phyloP scores from a whole-genome alignment of 2,329 filamentous ascomycete genomes.

The Botrytis medusae region DNA sequence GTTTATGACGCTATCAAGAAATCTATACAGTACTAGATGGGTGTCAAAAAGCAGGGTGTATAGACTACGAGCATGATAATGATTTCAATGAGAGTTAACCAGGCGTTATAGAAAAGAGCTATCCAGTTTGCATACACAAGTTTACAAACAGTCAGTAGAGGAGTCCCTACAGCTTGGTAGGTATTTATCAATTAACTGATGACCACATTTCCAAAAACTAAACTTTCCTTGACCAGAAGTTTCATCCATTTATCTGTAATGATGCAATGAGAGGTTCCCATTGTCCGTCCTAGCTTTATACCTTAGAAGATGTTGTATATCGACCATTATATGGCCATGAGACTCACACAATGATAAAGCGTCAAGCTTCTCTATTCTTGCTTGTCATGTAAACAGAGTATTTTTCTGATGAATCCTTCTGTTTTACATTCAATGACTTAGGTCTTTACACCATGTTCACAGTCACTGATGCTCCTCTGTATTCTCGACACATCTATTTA shows the following conservation, averaged over 20 bases:
- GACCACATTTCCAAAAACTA: not conserved
- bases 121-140: not conserved
- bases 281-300: not conserved
- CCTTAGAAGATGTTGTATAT: not conserved
- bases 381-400: too few species aligned
- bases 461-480: too few species aligned
- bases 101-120: not conserved
- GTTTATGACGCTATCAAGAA: conserved; percentile 41
- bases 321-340: not conserved
- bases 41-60: not conserved
- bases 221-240: not conserved
- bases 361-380: not conserved
- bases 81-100: not conserved
- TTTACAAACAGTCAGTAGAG: not conserved
- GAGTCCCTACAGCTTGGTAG: not conserved
- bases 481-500: not conserved
- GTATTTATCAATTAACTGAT: not conserved
- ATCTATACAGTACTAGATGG: conserved; percentile 35
- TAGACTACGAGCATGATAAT: conserved; percentile 2
- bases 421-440: too few species aligned
- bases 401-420: too few species aligned
- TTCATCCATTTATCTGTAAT: not conserved
- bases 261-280: not conserved
- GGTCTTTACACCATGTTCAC: too few species aligned
- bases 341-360: not conserved